These are phyloP conservation scores for Candida maris DNA, from an alignment of 805 yeast species.

Conservation along the genomic window DNA sequence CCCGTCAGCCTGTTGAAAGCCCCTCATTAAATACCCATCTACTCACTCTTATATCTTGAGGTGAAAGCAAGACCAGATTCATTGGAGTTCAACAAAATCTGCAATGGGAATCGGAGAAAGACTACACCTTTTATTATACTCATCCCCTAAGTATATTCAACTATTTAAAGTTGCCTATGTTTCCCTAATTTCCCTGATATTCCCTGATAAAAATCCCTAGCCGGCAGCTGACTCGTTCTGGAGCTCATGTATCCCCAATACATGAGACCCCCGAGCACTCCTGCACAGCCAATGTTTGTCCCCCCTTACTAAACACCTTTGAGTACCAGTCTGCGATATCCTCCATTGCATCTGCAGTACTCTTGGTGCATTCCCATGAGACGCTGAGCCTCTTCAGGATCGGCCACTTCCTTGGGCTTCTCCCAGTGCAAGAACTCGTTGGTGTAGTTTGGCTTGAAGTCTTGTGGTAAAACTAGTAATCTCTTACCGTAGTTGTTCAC, in stretches of 20 bases:
- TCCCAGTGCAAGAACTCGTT: conserved; percentile 49
- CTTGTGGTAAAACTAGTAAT: conserved; percentile 47
- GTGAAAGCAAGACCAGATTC: no score
- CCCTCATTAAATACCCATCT: no score
- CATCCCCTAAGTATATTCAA: conserved; percentile 4
- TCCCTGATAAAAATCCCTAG: no score
- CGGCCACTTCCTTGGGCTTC: conserved; percentile 45
- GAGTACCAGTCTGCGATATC: conserved; percentile 43
- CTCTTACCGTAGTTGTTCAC: conserved; percentile 55
- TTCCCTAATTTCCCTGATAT: no score
- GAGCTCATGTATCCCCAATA: no score
- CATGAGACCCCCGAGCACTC: no score
- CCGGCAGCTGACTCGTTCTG: no score
- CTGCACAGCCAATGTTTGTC: not conserved
- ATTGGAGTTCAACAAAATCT: no score
- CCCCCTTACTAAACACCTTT: conserved; percentile 10
- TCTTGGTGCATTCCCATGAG: conserved; percentile 45
- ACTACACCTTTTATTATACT: not conserved
- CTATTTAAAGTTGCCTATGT: no score
- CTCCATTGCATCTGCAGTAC: conserved; percentile 44
- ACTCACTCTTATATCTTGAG: no score
- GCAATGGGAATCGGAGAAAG: no score
- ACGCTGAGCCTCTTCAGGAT: conserved; percentile 47
- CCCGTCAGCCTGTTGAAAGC: no score
- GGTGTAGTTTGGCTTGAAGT: conserved; percentile 47